Evolutionary conservation across 2,329 filamentous ascomycete genomes (phyloP).

Genomic region (Bretziella fagacearum): DNA sequence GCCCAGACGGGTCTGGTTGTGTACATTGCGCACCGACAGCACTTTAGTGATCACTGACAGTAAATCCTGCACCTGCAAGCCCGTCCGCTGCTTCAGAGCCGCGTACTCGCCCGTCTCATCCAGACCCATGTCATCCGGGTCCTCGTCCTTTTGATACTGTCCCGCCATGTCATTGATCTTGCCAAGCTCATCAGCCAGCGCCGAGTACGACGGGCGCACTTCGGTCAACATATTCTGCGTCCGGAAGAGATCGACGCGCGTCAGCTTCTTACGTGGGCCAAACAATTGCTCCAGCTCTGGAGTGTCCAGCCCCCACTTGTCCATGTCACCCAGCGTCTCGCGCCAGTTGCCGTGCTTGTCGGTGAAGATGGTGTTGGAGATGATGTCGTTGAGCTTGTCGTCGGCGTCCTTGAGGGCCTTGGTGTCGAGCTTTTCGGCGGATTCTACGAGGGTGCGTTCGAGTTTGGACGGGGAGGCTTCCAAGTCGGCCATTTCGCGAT

Average conservation of each 20-base stretch:
- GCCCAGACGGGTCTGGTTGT: conserved; percentile 90
- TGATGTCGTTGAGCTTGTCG: conserved; percentile 12
- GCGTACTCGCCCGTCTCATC: conserved; percentile 35
- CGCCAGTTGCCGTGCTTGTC: conserved; percentile 21
- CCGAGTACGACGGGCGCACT: conserved; percentile 15
- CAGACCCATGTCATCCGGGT: conserved; percentile 33
- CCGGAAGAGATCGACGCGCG: conserved; percentile 13
- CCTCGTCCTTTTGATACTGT: conserved; percentile 30
- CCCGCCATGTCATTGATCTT: conserved; percentile 37
- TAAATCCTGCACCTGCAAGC: conserved; percentile 36
- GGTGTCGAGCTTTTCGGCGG: conserved; percentile 7
- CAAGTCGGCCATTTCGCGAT: conserved; percentile 33
- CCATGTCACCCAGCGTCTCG: conserved; percentile 21
- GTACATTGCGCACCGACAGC: conserved; percentile 56
- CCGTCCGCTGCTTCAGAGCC: conserved; percentile 37
- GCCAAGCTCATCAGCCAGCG: conserved; percentile 28
- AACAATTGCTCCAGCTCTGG: conserved; percentile 15
- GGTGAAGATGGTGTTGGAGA: conserved; percentile 14
- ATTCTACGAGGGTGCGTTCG: conserved; percentile 7
- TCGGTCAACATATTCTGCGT: conserved; percentile 15
- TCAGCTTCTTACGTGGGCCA: conserved; percentile 13
- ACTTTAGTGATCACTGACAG: conserved; percentile 47
- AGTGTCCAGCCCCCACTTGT: conserved; percentile 18
- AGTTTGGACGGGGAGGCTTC: conserved; percentile 29
- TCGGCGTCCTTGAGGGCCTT: conserved; percentile 12